Evolutionary conservation across 2,329 filamentous ascomycete genomes (phyloP).

Genomic region (Aspergillus neoniger): DNA sequence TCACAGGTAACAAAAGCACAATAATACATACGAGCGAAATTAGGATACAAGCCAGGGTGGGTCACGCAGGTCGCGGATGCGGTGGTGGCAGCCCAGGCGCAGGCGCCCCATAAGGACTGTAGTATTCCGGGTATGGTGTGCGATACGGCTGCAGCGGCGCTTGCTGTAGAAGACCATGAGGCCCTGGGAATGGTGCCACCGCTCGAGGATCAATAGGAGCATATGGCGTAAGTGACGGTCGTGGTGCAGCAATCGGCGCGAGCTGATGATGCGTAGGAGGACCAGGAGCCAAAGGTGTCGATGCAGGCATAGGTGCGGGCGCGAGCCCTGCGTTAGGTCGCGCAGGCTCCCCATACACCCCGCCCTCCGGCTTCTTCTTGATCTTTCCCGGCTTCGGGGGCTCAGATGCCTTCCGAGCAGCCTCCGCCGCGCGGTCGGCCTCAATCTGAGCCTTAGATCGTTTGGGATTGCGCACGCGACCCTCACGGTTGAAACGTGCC

Average conservation of each 20-base stretch:
- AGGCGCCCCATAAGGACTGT: constrained; percentile 22
- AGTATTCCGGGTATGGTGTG: constrained; percentile 29
- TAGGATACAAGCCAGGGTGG: not conserved
- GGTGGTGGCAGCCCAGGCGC: constrained; percentile 20
- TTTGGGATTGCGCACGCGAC: constrained; percentile 47
- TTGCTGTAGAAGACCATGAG: constrained; percentile 21
- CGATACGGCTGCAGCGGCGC: constrained; percentile 27
- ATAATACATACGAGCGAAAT: not conserved
- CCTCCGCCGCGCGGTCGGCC: constrained; percentile 39
- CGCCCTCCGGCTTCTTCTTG: constrained; percentile 27
- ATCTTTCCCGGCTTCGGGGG: constrained; percentile 28
- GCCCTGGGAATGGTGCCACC: constrained; percentile 22
- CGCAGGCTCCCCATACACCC: constrained; percentile 20
- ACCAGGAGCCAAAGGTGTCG: constrained; percentile 19
- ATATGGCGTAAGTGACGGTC: constrained; percentile 27
- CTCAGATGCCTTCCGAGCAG: constrained; percentile 29
- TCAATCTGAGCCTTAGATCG: constrained; percentile 48
- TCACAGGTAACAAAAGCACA: constrained; percentile 12
- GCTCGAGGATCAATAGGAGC: constrained; percentile 31
- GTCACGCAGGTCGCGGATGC: constrained; percentile 22
- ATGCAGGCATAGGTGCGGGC: constrained; percentile 20
- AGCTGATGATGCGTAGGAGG: constrained; percentile 21
- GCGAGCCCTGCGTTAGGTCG: constrained; percentile 24
- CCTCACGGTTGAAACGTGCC: constrained; percentile 46
- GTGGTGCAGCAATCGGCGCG: constrained; percentile 23